phyloP scores from a whole-genome alignment of 1,284 basidiomycete genomes.

The Gymnopus androsaceus region DNA sequence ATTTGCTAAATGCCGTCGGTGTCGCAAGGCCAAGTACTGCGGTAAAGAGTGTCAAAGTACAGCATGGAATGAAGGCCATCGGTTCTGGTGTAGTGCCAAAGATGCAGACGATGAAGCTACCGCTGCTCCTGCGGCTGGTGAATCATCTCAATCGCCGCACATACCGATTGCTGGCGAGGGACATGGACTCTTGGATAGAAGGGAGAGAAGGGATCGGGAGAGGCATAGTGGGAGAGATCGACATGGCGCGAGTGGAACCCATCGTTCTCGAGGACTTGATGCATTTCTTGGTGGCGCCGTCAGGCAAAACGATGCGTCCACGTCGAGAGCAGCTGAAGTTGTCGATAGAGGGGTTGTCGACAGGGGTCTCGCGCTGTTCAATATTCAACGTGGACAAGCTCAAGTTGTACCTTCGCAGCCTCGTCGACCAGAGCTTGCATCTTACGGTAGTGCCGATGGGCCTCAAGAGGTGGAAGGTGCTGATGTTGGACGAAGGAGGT shows the following conservation, averaged over 20 bases:
- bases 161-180: slow-evolving; percentile 1
- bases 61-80: slow-evolving; percentile 96
- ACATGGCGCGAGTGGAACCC: not conserved
- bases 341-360: slow-evolving; percentile 1
- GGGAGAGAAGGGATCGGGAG: slow-evolving; percentile 8
- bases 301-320: slow-evolving; percentile 1
- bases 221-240: slow-evolving; percentile 7
- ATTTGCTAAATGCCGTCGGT: slow-evolving; percentile 96
- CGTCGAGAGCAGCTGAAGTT: slow-evolving; percentile 7
- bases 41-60: slow-evolving; percentile 97
- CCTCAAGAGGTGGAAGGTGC: slow-evolving; percentile 6
- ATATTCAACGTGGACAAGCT: not conserved
- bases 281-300: slow-evolving; percentile 2
- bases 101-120: slow-evolving; percentile 63
- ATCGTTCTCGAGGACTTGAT: slow-evolving; percentile 5
- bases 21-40: slow-evolving; percentile 98
- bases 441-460: slow-evolving; percentile 10
- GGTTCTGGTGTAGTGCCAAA: slow-evolving; percentile 84
- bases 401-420: slow-evolving; percentile 4
- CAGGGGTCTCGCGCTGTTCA: not conserved
- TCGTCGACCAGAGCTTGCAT: slow-evolving; percentile 7
- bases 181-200: too few species aligned
- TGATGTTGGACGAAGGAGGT: slow-evolving; percentile 11
- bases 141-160: slow-evolving; percentile 5
- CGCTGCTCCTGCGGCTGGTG: slow-evolving; percentile 2